A percentile compares a stretch with the other conserved stretches of the same genome.
These are phyloP conservation scores for Stemphylium vesicarium DNA, from an alignment of 2,329 filamentous ascomycete genomes.

Conservation along the genomic window DNA sequence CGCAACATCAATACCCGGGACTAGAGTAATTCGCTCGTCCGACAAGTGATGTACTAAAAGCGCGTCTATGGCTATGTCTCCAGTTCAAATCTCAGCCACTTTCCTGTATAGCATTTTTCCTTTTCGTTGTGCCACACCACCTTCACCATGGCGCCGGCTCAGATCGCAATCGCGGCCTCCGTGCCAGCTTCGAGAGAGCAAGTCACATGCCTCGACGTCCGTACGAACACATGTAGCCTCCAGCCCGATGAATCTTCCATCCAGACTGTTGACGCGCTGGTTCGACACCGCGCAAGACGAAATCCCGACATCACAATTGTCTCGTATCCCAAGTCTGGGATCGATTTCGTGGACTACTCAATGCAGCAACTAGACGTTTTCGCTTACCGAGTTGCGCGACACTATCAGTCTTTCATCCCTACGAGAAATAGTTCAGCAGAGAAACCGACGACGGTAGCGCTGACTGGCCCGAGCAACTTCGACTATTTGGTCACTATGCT, in stretches of 20 bases:
- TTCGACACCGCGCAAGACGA: conserved; percentile 47
- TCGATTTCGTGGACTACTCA: conserved; percentile 57
- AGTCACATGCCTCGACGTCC: neutral
- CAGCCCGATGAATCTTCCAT: conserved; percentile 13
- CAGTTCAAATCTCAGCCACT: neutral
- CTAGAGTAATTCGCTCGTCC: neutral
- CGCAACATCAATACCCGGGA: neutral
- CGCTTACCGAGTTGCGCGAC: conserved; percentile 36
- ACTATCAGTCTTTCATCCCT: conserved; percentile 31
- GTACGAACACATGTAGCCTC: neutral
- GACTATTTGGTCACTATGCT: conserved; percentile 63
- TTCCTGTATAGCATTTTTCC: neutral
- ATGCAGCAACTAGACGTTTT: conserved; percentile 54
- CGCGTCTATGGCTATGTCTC: neutral
- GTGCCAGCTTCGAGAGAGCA: conserved; percentile 5
- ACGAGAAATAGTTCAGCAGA: conserved; percentile 18
- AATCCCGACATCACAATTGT: conserved; percentile 49
- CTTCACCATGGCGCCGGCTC: conserved; percentile 26
- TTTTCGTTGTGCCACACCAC: neutral
- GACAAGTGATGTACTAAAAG: neutral
- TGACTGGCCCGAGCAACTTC: conserved; percentile 62
- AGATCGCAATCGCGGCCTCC: conserved; percentile 21
- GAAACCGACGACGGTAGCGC: conserved; percentile 49
- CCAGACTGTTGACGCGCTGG: conserved; percentile 49
- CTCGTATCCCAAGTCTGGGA: conserved; percentile 54